Percentiles rank a stretch among this genome's conserved stretches.
Evolutionary conservation across 306 rosid genomes (phyloP).

Genomic region (Prunus fruticosa): DNA sequence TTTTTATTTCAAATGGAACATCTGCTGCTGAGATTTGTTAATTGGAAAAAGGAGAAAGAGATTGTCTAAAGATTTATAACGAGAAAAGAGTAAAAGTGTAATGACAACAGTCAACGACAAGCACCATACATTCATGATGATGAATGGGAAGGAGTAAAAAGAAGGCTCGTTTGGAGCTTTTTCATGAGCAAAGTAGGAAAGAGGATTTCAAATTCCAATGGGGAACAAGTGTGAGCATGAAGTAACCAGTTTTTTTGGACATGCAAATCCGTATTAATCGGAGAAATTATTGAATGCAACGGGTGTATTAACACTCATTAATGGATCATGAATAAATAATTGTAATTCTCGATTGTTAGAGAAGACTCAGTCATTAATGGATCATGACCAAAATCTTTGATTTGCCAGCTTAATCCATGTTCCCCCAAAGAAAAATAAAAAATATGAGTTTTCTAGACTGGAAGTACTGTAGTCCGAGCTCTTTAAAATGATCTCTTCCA

Average conservation of each 20-base stretch:
- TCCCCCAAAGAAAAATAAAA: neutral
- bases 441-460: too few species aligned
- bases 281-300: neutral
- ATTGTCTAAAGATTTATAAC: neutral
- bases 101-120: constrained; percentile 12
- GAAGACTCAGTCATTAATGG: too few species aligned
- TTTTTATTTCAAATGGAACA: neutral
- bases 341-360: too few species aligned
- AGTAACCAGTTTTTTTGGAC: neutral
- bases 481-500: constrained; percentile 69
- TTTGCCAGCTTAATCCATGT: neutral
- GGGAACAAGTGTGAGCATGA: constrained; percentile 21
- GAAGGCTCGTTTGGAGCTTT: constrained; percentile 1
- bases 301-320: neutral
- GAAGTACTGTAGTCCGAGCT: constrained; percentile 49
- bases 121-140: neutral
- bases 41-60: neutral
- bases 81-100: neutral
- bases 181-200: constrained; percentile 6
- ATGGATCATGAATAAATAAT: neutral
- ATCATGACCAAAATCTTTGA: neutral
- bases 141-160: neutral
- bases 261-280: neutral
- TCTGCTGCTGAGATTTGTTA: neutral
- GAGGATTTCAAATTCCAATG: constrained; percentile 11